A percentile compares a stretch with the other conserved stretches of the same genome.
Conservation (phyloP, 2,329 filamentous ascomycete species). For the Fusarium robinianum region DNA sequence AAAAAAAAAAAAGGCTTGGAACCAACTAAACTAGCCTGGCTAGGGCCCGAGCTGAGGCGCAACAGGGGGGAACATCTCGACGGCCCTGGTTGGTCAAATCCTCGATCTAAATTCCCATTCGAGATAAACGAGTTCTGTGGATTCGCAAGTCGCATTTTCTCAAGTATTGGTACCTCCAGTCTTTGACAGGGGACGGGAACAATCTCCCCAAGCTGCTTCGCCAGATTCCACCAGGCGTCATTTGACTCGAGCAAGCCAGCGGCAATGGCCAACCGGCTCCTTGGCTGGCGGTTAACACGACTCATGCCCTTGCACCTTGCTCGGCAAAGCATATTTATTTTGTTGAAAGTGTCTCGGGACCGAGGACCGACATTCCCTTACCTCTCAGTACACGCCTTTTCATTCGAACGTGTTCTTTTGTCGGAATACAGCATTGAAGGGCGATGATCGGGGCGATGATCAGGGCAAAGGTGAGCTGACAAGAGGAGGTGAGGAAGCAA, state of each 20-base stretch:
- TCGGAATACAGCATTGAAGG: too few relatives aligned
- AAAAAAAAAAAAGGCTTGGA: conserved; percentile 24
- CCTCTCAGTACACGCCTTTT: neutral
- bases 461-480: too few relatives aligned
- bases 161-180: conserved; percentile 3
- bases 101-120: conserved; percentile 28
- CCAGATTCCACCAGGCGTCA: conserved; percentile 2
- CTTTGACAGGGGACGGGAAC: conserved; percentile 6
- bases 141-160: conserved; percentile 1
- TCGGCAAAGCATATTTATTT: conserved; percentile 5
- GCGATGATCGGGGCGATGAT: too few relatives aligned
- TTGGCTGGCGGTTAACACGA: conserved; percentile 9
- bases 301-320: conserved; percentile 1
- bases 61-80: conserved; percentile 18
- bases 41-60: conserved; percentile 21
- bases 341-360: conserved; percentile 3
- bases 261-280: conserved; percentile 6
- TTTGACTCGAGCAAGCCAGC: conserved; percentile 7
- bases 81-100: conserved; percentile 29
- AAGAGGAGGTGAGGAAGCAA: too few relatives aligned
- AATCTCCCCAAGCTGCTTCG: conserved; percentile 2
- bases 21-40: conserved; percentile 13
- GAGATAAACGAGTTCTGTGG: conserved; percentile 27
- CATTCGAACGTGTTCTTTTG: too few relatives aligned
- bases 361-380: conserved; percentile 5